Percentiles rank a stretch among this genome's conserved stretches.
These are phyloP conservation scores for Paecilomyces fulvus DNA, from an alignment of 2,329 filamentous ascomycete genomes.

Conservation along the genomic window DNA sequence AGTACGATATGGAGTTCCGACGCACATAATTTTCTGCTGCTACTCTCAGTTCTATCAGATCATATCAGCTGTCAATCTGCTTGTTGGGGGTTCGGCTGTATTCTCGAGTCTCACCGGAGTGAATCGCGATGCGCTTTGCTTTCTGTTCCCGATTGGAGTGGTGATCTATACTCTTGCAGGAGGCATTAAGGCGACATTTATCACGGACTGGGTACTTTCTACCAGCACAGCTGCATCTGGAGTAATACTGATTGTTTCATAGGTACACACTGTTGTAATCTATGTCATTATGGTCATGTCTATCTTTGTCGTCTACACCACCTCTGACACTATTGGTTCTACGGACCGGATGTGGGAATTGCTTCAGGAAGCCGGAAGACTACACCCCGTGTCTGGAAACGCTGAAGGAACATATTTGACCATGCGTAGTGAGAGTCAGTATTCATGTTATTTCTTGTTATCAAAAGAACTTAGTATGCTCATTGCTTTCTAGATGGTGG, in stretches of 20 bases:
- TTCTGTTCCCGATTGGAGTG: conserved; percentile 29
- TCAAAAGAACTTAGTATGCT: background rate
- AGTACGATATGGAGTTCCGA: conserved; percentile 2
- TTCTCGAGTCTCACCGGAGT: conserved; percentile 32
- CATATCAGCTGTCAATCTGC: background rate
- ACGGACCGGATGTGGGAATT: conserved; percentile 16
- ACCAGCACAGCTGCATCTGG: background rate
- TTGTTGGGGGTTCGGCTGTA: background rate
- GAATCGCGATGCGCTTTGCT: conserved; percentile 13
- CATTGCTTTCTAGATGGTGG: background rate
- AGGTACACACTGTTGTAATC: background rate
- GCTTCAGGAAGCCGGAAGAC: conserved; percentile 11
- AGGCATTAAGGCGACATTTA: background rate
- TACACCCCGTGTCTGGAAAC: conserved; percentile 15
- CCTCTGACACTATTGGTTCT: conserved; percentile 8
- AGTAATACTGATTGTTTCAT: background rate
- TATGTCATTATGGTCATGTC: background rate
- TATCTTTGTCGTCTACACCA: background rate
- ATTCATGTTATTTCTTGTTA: background rate
- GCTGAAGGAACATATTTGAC: conserved; percentile 9
- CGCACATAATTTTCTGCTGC: conserved; percentile 1
- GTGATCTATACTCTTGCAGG: conserved; percentile 11
- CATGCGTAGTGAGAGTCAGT: background rate
- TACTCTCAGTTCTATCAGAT: conserved; percentile 1
- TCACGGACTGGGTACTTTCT: background rate